phyloP scores from a whole-genome alignment of 257 asterid genomes.

The Solanum chmielewskii region DNA sequence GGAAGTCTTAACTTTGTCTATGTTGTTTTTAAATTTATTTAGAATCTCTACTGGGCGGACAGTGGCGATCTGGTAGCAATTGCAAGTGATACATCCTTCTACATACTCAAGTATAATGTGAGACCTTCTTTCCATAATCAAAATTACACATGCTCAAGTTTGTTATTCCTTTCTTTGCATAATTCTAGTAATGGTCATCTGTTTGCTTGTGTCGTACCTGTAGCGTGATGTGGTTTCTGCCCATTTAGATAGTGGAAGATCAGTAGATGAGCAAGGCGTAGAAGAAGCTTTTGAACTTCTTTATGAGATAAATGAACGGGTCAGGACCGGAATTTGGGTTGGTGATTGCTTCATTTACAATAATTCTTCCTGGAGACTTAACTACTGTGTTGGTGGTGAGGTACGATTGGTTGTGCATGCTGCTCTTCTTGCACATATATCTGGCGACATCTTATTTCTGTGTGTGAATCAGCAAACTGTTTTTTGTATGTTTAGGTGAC shows the following conservation, averaged over 20 bases:
- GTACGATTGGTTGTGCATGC: slow-evolving; percentile 17
- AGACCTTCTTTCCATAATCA: background rate
- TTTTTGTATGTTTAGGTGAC: slow-evolving; percentile 50
- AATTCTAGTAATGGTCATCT: slow-evolving; percentile 1
- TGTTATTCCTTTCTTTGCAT: background rate
- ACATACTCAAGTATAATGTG: slow-evolving; percentile 74
- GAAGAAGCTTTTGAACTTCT: slow-evolving; percentile 98
- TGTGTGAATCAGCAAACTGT: background rate
- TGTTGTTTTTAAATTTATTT: slow-evolving; percentile 8
- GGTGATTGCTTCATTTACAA: slow-evolving; percentile 97
- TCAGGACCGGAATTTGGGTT: slow-evolving; percentile 95
- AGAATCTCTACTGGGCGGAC: slow-evolving; percentile 96
- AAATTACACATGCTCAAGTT: background rate
- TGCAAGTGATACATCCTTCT: slow-evolving; percentile 75
- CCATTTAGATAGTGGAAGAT: slow-evolving; percentile 77
- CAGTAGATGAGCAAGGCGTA: slow-evolving; percentile 86
- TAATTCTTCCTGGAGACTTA: slow-evolving; percentile 94
- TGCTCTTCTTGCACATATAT: background rate
- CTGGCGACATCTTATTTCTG: background rate
- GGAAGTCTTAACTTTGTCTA: background rate
- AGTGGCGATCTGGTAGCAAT: slow-evolving; percentile 82
- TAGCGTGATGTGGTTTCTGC: slow-evolving; percentile 97
- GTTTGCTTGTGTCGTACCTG: slow-evolving; percentile 11
- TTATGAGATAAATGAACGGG: slow-evolving; percentile 90
- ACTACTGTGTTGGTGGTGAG: slow-evolving; percentile 99